These are phyloP conservation scores for Neohortaea acidophila DNA, from an alignment of 495 filamentous ascomycete species.

Conservation along the genomic window DNA sequence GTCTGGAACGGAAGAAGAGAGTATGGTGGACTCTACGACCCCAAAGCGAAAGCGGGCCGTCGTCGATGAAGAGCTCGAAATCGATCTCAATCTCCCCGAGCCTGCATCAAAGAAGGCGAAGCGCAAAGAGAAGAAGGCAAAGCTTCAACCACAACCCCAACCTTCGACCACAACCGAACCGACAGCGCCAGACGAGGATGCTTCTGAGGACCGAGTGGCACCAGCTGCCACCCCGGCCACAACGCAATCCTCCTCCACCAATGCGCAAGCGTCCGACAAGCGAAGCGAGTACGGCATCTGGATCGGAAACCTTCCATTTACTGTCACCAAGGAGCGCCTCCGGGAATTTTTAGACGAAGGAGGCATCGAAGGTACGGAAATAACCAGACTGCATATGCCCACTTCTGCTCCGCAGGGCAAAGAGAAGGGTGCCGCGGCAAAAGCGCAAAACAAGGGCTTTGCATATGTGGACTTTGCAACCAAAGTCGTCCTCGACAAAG, in stretches of 20 bases:
- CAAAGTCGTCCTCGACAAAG: constrained; percentile 49
- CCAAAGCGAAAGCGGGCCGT: constrained; percentile 29
- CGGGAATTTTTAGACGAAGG: constrained; percentile 62
- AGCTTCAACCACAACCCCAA: constrained; percentile 25
- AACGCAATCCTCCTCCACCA: background rate
- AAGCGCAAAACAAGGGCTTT: constrained; percentile 66
- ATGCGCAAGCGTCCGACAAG: constrained; percentile 23
- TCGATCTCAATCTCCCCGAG: constrained; percentile 74
- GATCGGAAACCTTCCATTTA: constrained; percentile 88
- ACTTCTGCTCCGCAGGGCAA: constrained; percentile 21
- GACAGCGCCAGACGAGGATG: no score
- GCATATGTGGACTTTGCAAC: constrained; percentile 85
- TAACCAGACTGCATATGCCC: constrained; percentile 77
- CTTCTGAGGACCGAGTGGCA: no score
- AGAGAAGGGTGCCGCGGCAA: constrained; percentile 7
- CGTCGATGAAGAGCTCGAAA: constrained; percentile 53
- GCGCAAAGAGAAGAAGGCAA: constrained; percentile 31
- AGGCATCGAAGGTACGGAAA: constrained; percentile 47
- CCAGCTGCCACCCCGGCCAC: background rate
- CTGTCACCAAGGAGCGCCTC: constrained; percentile 54
- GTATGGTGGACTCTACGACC: no score
- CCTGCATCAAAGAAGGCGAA: constrained; percentile 74
- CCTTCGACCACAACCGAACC: background rate
- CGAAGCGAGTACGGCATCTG: constrained; percentile 75
- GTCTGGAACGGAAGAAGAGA: no score